A percentile compares a stretch with the other conserved stretches of the same genome.
These are phyloP conservation scores for Echria macrotheca DNA, from an alignment of 495 filamentous ascomycete species.

Conservation along the genomic window DNA sequence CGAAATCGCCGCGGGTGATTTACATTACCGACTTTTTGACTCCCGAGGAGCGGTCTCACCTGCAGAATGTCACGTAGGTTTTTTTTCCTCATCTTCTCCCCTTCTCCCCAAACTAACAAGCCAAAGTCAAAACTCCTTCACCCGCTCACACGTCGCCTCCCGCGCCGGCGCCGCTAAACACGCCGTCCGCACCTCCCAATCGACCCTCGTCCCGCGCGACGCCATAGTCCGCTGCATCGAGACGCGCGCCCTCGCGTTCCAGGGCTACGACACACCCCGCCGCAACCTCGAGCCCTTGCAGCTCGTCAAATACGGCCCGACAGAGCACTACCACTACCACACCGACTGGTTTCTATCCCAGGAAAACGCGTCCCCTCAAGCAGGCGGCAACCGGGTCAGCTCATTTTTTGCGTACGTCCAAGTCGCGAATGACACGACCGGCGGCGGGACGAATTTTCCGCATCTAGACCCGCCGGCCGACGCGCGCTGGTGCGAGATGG, in stretches of 20 bases:
- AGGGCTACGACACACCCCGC: constrained; percentile 50
- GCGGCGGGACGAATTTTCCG: constrained; percentile 56
- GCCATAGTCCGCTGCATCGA: constrained; percentile 62
- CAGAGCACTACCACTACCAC: constrained; percentile 49
- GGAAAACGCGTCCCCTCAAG: constrained; percentile 28
- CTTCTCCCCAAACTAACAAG: not conserved
- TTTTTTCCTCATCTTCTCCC: not conserved
- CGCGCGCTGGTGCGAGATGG: constrained; percentile 51
- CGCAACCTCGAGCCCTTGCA: constrained; percentile 49
- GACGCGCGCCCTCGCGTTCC: constrained; percentile 61
- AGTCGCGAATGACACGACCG: constrained; percentile 40
- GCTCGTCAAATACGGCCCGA: constrained; percentile 46
- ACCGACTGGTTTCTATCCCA: constrained; percentile 52
- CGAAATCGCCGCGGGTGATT: constrained; percentile 50
- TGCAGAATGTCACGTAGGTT: constrained; percentile 40
- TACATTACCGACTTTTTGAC: constrained; percentile 49
- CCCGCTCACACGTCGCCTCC: constrained; percentile 35
- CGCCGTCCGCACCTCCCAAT: constrained; percentile 39
- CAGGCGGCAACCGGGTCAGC: constrained; percentile 45
- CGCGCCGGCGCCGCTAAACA: constrained; percentile 25
- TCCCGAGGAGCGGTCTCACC: constrained; percentile 33
- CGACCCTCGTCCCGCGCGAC: constrained; percentile 46
- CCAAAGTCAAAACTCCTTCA: constrained; percentile 33
- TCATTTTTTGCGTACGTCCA: constrained; percentile 55
- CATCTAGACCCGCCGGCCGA: constrained; percentile 31